Evolutionary conservation across 2,329 filamentous ascomycete species (phyloP), one percentile per base, ranked within the genome.

Genomic region (Pseudopyricularia cyperi): DNA sequence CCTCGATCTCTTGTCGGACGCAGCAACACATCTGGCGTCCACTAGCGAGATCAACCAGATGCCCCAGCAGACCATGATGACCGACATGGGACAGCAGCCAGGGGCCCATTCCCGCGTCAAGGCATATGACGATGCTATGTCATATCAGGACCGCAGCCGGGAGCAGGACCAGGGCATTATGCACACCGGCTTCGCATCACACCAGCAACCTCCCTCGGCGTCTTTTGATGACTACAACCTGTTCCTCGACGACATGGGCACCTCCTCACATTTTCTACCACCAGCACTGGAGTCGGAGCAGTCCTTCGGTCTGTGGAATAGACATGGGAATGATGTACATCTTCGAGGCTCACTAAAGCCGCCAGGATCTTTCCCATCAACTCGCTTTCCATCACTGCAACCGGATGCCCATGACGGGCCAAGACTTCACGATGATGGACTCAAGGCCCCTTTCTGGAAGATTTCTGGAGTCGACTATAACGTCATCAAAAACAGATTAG

Each of bases 1-100:
- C 56, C 67, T 81, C 34, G 77, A 80, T 55, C 66, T 81, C 9
- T 65, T 81, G 17, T 80, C 77, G 5, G 76, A 80, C 60, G 77
- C 77, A n/a, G 77, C 77, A 2, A 73, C 70, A 1, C 70, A 72
- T 52, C 66, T 73, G 14, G 71, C 71, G 7, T 71, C 78, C 17
- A 74, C 73, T n/a, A 76, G 73, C 53, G 75, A 77, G 57, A 72
- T 76, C 24, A 72, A 69, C 55, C 65, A 70, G n/a, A 72, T 77
- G 58, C 74, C 73, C 53, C 37, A 42, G 22, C 68, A 72, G 22
- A 72, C 75, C 63, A 69, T 77, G 58, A 69, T 77, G 58, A 60
- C 69, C 9, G 73, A 73, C 24, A 64, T 74, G 30, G 57, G 62
- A 55, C 72, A 73, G 47, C 56, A 65, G 6, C 65, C 70, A 34